Evolutionary conservation across 495 filamentous ascomycete genomes (phyloP).

Genomic region (Penicillium egyptiacum): DNA sequence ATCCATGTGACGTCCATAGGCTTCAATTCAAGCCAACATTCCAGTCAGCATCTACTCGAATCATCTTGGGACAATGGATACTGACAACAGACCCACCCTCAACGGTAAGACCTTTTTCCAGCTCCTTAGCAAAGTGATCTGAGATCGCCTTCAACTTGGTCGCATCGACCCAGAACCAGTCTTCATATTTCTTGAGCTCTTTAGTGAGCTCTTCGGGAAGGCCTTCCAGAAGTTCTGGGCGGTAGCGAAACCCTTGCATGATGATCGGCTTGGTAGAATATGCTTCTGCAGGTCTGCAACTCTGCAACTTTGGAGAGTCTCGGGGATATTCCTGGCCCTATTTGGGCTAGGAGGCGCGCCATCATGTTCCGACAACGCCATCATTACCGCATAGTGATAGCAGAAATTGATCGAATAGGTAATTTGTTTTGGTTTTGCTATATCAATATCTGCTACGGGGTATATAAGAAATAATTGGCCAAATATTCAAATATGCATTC

Average conservation of each 20-base stretch:
- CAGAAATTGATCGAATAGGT: background rate
- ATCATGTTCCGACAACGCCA: constrained; percentile 20
- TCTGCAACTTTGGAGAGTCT: background rate
- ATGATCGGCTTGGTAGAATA: background rate
- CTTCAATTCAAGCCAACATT: constrained; percentile 40
- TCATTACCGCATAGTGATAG: constrained; percentile 24
- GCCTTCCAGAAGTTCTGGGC: constrained; percentile 61
- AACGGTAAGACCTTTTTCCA: constrained; percentile 75
- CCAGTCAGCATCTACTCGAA: constrained; percentile 2
- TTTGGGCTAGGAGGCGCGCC: background rate
- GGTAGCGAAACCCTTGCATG: constrained; percentile 22
- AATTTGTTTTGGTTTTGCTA: constrained; percentile 1
- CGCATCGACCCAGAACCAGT: constrained; percentile 68
- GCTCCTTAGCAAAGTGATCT: constrained; percentile 75
- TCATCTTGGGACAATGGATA: constrained; percentile 14
- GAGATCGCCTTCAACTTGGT: constrained; percentile 85
- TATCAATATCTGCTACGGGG: background rate
- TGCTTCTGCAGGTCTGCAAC: background rate
- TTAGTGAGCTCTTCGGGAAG: constrained; percentile 68
- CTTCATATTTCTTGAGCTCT: constrained; percentile 74
- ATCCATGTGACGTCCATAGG: constrained; percentile 98
- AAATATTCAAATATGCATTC: background rate
- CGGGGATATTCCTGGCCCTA: constrained; percentile 1
- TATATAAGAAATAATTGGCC: constrained; percentile 1
- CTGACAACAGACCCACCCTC: constrained; percentile 86